Conservation (phyloP, 192 early-diverging fungal genomes). For the Coemansia sp. region DNA sequence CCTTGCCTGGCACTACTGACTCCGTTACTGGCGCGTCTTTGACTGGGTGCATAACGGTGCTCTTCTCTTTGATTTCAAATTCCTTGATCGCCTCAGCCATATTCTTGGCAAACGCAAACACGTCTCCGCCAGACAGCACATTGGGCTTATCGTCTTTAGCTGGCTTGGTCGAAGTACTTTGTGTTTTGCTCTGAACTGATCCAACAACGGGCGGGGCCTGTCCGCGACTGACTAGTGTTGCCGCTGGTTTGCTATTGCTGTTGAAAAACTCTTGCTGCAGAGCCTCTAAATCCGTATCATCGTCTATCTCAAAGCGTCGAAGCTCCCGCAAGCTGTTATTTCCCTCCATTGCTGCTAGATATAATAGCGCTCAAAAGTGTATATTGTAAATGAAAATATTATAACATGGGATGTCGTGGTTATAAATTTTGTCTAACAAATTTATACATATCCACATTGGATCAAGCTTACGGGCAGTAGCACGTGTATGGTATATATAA, state of each 20-base stretch:
- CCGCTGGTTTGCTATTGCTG: constrained; percentile 38
- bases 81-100: constrained; percentile 42
- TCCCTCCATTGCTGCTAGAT: not conserved
- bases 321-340: constrained; percentile 1
- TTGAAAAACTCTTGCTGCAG: constrained; percentile 47
- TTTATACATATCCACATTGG: too few relatives aligned
- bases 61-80: constrained; percentile 30
- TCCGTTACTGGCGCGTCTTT: not conserved
- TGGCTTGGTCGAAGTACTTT: not conserved
- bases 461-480: too few relatives aligned
- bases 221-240: constrained; percentile 27
- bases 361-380: not conserved
- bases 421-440: too few relatives aligned
- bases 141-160: not conserved
- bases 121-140: not conserved
- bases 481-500: not conserved
- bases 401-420: too few relatives aligned
- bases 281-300: constrained; percentile 40
- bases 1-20: not conserved
- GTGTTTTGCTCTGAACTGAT: not conserved
- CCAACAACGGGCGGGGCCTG: constrained; percentile 18
- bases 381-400: not conserved
- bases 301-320: constrained; percentile 19
- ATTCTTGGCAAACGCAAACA: constrained; percentile 34
- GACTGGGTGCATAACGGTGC: not conserved